These are phyloP conservation scores for Tuber calosporum DNA, from an alignment of 495 filamentous ascomycete genomes.

Conservation along the genomic window DNA sequence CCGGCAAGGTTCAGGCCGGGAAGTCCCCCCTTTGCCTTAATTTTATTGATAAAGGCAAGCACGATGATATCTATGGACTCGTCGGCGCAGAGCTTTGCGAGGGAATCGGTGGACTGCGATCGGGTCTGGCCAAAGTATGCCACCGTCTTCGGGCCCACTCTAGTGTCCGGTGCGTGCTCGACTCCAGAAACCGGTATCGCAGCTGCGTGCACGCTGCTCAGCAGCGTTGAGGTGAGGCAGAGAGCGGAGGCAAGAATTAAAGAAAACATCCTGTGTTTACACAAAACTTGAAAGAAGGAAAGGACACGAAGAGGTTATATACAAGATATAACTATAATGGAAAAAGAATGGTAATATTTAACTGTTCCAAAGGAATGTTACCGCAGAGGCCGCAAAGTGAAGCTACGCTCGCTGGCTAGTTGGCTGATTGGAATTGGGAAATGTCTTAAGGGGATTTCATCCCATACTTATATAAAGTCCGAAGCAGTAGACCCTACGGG, in stretches of 20 bases:
- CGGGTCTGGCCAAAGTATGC: slow-evolving; percentile 7
- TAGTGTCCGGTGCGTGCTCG: neutral
- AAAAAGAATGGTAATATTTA: neutral
- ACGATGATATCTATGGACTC: slow-evolving; percentile 5
- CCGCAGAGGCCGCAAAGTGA: neutral
- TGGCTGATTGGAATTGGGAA: neutral
- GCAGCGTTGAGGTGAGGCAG: neutral
- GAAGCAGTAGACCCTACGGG: neutral
- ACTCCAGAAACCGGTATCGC: neutral
- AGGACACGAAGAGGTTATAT: neutral
- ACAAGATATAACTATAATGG: neutral
- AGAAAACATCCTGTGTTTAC: neutral
- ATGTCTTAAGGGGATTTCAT: neutral
- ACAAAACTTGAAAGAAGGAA: neutral
- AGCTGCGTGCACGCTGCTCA: neutral
- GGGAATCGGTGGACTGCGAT: neutral
- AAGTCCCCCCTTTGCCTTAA: neutral
- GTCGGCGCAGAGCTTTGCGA: slow-evolving; percentile 7
- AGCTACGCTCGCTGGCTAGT: neutral
- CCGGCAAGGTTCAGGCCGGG: slow-evolving; percentile 3
- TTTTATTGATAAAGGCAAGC: slow-evolving; percentile 7
- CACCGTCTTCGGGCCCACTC: neutral
- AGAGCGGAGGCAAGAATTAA: neutral
- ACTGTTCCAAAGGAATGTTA: neutral
- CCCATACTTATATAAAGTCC: neutral